A percentile compares a stretch with the other conserved stretches of the same genome.
phyloP scores from a whole-genome alignment of 2,329 filamentous ascomycete genomes.

The Myotisia sp. region DNA sequence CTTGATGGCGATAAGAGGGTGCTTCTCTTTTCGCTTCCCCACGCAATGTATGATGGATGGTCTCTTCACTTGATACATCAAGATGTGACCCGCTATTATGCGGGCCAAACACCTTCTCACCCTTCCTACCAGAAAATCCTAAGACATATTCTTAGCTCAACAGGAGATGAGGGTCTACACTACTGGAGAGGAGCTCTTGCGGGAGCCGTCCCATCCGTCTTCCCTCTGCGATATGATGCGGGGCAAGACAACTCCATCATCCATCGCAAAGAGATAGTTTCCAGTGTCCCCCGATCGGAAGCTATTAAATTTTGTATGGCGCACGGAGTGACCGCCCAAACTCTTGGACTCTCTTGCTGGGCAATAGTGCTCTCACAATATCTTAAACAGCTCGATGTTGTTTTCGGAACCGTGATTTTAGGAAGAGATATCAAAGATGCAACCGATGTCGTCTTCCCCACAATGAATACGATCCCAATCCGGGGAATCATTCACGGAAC shows the following conservation, averaged over 20 bases:
- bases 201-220: conserved; percentile 30
- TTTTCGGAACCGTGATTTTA: conserved; percentile 70
- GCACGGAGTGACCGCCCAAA: conserved; percentile 58
- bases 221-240: conserved; percentile 23
- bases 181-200: conserved; percentile 64
- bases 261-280: conserved; percentile 17
- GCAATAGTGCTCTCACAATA: conserved; percentile 53
- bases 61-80: conserved; percentile 61
- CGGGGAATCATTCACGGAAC: conserved; percentile 59
- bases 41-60: conserved; percentile 83
- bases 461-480: conserved; percentile 79
- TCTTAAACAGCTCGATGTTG: conserved; percentile 53
- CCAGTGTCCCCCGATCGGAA: conserved; percentile 23
- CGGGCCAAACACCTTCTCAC: conserved; percentile 28
- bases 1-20: conserved; percentile 24
- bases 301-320: conserved; percentile 49
- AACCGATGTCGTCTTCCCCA: conserved; percentile 62
- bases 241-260: conserved; percentile 11
- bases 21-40: conserved; percentile 58
- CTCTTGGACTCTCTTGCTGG: conserved; percentile 64
- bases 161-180: conserved; percentile 28
- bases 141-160: conserved; percentile 36
- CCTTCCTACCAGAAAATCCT: conserved; percentile 42
- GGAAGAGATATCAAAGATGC: conserved; percentile 63
- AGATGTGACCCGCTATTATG: conserved; percentile 55